These are phyloP conservation scores for Ceratocystis alfenasii DNA, from an alignment of 2,329 filamentous ascomycete genomes.

Conservation along the genomic window DNA sequence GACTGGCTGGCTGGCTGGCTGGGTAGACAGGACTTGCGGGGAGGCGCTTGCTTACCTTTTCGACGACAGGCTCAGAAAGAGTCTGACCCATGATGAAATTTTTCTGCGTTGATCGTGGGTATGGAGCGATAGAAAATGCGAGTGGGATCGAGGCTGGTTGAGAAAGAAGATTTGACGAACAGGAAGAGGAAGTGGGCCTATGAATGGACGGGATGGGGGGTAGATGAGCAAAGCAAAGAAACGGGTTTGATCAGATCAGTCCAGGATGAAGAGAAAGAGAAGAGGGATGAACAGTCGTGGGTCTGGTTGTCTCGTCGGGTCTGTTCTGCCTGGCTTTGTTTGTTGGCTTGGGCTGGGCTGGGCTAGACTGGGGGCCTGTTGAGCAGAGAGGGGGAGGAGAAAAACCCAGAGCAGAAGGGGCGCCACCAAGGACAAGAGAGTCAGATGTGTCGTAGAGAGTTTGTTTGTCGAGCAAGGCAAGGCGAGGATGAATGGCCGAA, in stretches of 20 bases:
- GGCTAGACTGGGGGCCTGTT: not conserved
- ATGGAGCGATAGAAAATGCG: conserved; percentile 14
- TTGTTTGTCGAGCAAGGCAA: not conserved
- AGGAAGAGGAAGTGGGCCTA: conserved; percentile 16
- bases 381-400: not conserved
- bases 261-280: conserved; percentile 10
- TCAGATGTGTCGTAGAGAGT: not conserved
- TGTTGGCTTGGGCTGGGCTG: not conserved
- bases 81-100: conserved; percentile 80
- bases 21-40: not conserved
- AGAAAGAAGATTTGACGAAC: conserved; percentile 18
- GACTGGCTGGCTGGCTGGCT: not conserved
- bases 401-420: not conserved
- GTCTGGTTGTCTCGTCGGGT: conserved; percentile 9
- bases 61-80: conserved; percentile 94
- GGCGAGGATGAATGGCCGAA: not conserved
- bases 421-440: conserved; percentile 6
- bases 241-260: conserved; percentile 13
- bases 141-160: conserved; percentile 20
- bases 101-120: conserved; percentile 27
- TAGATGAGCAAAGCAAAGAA: not conserved
- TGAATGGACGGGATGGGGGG: not conserved
- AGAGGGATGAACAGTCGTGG: conserved; percentile 11
- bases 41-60: conserved; percentile 64
- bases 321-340: not conserved